Base-by-base conservation (phyloP, 1,284 basidiomycete genomes). In the Naganishia sp. region DNA sequence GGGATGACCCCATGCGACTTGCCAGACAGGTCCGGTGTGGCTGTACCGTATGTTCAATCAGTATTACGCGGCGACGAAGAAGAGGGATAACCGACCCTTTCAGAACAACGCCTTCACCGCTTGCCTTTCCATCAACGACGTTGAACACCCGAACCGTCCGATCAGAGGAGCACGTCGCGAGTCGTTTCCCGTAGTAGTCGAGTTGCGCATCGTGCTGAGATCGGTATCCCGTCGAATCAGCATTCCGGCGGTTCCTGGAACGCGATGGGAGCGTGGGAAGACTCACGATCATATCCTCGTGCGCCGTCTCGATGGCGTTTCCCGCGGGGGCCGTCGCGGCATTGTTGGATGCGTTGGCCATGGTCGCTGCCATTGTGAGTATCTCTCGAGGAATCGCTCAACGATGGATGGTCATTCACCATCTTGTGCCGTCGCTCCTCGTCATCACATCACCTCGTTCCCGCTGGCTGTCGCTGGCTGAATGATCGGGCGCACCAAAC, bases 1-100 rank as follows among this genome's bases (percentile, higher is more conserved):
- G 7, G 96, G 95, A 75, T 99, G 94, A 7, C 92, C 95, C 96
- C 95, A 99, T n/a, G 94, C 87, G 55, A 99, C 88, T 78, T 96
- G 94, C 94, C 95, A 98, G 43, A 99, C 93, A 3, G 95, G 95
- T 18, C 94, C 94, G 15, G 93, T 92, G 80, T 98, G 96, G 58
- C 93, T 82, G 64, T 6, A 17, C n/a, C n/a, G n/a, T n/a, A n/a
- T n/a, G n/a, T n/a, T 32, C 35, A 41, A 41, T 46, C 11, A 43
- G 18, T 18, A 18, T 25, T 13, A 18, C 39, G 13, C 7, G 17
- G n/a, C 18, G 6, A 46, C 3, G 31, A 23, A 28, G 32, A 47
- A 13, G n/a, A 3, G 31, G 41, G 45, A 23, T 13, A 43, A 80
- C 87, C 70, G 71, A 94, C 92, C 92, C 92, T 78, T 90, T 92